These are phyloP conservation scores for Kappamyces sp. DNA, from an alignment of 192 early-diverging fungal species.

Conservation along the genomic window DNA sequence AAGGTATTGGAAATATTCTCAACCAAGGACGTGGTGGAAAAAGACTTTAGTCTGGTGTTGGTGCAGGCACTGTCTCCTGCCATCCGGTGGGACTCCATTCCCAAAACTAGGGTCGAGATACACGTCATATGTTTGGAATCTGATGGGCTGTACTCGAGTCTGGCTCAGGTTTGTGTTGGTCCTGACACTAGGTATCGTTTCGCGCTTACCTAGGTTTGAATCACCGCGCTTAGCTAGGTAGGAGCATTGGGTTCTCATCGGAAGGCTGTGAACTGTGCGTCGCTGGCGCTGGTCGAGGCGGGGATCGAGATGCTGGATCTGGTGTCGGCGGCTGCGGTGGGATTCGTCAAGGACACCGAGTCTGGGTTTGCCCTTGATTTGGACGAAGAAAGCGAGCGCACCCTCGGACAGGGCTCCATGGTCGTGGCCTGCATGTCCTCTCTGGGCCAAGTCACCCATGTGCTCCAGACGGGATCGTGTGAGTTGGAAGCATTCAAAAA, in stretches of 20 bases:
- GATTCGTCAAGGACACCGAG: slow-evolving; percentile 43
- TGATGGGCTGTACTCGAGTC: slow-evolving; percentile 57
- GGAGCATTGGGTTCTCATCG: not conserved
- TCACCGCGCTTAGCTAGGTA: no score
- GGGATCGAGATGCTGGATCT: slow-evolving; percentile 80
- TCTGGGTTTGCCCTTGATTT: slow-evolving; percentile 8
- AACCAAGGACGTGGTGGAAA: slow-evolving; percentile 49
- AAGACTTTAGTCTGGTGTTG: slow-evolving; percentile 55
- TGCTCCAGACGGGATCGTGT: slow-evolving; percentile 65
- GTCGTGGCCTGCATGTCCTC: slow-evolving; percentile 78
- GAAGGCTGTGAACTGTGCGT: slow-evolving; percentile 54
- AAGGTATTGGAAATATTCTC: slow-evolving; percentile 31
- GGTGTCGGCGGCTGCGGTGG: slow-evolving; percentile 70
- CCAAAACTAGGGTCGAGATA: slow-evolving; percentile 71
- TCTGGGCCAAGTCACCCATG: slow-evolving; percentile 70
- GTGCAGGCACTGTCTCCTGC: slow-evolving; percentile 65
- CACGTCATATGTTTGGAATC: slow-evolving; percentile 64
- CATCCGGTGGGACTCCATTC: slow-evolving; percentile 61
- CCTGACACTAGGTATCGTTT: no score
- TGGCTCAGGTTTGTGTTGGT: slow-evolving; percentile 34
- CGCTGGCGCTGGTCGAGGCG: slow-evolving; percentile 66
- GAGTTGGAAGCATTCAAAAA: slow-evolving; percentile 39
- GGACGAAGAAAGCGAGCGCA: slow-evolving; percentile 53
- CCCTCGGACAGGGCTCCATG: slow-evolving; percentile 49
- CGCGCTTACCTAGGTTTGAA: no score